Base-by-base conservation (phyloP, 371 early-diverging fungal species). In the Mortierella sp. region DNA sequence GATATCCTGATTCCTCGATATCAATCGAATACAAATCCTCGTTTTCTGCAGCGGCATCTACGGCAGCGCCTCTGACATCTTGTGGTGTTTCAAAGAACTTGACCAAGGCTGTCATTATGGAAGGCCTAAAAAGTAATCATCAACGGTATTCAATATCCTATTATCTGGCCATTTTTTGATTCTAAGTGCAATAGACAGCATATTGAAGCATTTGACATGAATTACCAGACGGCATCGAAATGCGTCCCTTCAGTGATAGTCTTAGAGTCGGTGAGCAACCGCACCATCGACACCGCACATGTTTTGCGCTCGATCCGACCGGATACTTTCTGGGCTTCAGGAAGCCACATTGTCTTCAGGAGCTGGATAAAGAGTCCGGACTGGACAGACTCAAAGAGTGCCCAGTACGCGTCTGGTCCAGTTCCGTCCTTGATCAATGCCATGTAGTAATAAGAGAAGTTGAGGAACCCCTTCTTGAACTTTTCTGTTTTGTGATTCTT, bases 321-420 rank as follows among this genome's bases (percentile, higher is more conserved):
- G 44, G 84, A 79, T n/a, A 94, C 74, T 51, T 85, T 84, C 37
- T 83, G 86, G 11, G 95, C 71, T 52, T 93, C 92, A 7, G 91
- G 89, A 25, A 95, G 74, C 53, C 97, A 75, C 30, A 96, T 84
- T 14, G 86, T 84, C 48, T 83, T 84, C 72, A 94, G 66, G 55
- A 97, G 81, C 47, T 90, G 87, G 2, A 87, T 86, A 82, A 96
- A 93, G 60, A 96, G 80, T 12, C 89, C 86, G 2, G 90, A 87
- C 81, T 97, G 96, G 50, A 98, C 85, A 28, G 81, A 68, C 57
- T 98, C 95, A 80, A 94, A 90, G 1, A 90, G 81, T 15, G 85
- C 84, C 64, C 97, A 82, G 52, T 95, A 82, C 26, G 68, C 87
- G 62, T 93, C 92, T 11, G 91, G 89, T 23, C 86, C 85, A 44